phyloP scores from a whole-genome alignment of 768 basidiomycete species.

The Pulveroboletus frians region DNA sequence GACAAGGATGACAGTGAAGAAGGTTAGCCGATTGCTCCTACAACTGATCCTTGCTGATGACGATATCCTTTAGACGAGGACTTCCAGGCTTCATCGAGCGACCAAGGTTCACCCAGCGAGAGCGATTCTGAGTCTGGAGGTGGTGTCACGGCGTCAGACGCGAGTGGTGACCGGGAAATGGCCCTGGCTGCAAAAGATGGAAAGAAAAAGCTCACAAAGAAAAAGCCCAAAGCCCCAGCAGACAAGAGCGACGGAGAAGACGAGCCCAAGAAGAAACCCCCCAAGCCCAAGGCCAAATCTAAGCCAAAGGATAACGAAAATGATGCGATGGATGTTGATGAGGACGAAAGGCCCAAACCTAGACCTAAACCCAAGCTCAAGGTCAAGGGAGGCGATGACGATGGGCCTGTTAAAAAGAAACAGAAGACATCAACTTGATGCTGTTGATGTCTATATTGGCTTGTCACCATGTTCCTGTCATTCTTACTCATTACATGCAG shows the following conservation, averaged over 20 bases:
- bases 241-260: slow-evolving; percentile 40
- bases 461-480: neutral
- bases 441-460: neutral
- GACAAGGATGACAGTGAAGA: slow-evolving; percentile 75
- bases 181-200: slow-evolving; percentile 35
- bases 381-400: slow-evolving; percentile 34
- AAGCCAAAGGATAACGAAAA: slow-evolving; percentile 39
- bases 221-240: slow-evolving; percentile 42
- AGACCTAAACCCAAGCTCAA: slow-evolving; percentile 41
- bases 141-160: slow-evolving; percentile 78
- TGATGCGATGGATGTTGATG: slow-evolving; percentile 48
- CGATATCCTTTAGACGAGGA: slow-evolving; percentile 61
- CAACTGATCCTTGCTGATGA: neutral
- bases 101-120: slow-evolving; percentile 83
- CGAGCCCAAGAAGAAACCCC: slow-evolving; percentile 47
- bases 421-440: slow-evolving; percentile 47
- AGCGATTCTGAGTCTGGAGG: slow-evolving; percentile 59
- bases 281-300: slow-evolving; percentile 39
- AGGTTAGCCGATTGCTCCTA: slow-evolving; percentile 36
- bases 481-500: neutral
- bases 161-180: slow-evolving; percentile 71
- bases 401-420: slow-evolving; percentile 73
- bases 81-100: slow-evolving; percentile 81
- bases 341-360: slow-evolving; percentile 34
- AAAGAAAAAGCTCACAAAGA: slow-evolving; percentile 35